A percentile compares a stretch with the other conserved stretches of the same genome.
These are phyloP conservation scores for Fusarium citri DNA, from an alignment of 2,329 filamentous ascomycete genomes.

Conservation along the genomic window DNA sequence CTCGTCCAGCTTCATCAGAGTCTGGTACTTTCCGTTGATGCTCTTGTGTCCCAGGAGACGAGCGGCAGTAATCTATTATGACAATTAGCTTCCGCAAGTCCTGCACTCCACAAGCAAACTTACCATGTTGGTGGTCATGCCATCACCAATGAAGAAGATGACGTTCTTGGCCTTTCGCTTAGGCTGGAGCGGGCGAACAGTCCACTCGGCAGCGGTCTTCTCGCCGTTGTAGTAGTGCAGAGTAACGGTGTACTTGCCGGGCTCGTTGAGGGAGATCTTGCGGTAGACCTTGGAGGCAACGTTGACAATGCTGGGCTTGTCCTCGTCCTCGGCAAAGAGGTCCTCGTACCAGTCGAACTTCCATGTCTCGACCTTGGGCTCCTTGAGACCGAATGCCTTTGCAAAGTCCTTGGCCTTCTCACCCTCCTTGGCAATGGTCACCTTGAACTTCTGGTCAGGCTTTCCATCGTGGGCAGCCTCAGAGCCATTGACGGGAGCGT, in stretches of 20 bases:
- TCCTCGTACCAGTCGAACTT: slow-evolving; percentile 88
- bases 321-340: slow-evolving; percentile 79
- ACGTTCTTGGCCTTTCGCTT: slow-evolving; percentile 85
- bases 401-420: slow-evolving; percentile 65
- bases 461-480: slow-evolving; percentile 77
- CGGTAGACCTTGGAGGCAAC: slow-evolving; percentile 85
- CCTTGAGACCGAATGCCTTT: slow-evolving; percentile 75
- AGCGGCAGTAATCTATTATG: slow-evolving; percentile 73
- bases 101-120: slow-evolving; percentile 9
- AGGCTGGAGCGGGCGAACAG: slow-evolving; percentile 76
- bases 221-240: slow-evolving; percentile 79
- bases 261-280: slow-evolving; percentile 79
- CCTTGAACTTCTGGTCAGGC: slow-evolving; percentile 80
- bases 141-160: slow-evolving; percentile 83
- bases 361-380: slow-evolving; percentile 83
- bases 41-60: slow-evolving; percentile 84
- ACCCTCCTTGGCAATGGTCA: slow-evolving; percentile 76
- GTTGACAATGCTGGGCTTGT: slow-evolving; percentile 78
- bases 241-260: slow-evolving; percentile 81
- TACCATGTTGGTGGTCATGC: slow-evolving; percentile 79
- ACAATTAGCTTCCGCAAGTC: slow-evolving; percentile 16
- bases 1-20: slow-evolving; percentile 79
- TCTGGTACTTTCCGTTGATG: slow-evolving; percentile 87
- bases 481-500: slow-evolving; percentile 83
- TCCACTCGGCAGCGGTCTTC: slow-evolving; percentile 80